phyloP scores from a whole-genome alignment of 108 stramenopile genomes.

The Fragilaria radians region DNA sequence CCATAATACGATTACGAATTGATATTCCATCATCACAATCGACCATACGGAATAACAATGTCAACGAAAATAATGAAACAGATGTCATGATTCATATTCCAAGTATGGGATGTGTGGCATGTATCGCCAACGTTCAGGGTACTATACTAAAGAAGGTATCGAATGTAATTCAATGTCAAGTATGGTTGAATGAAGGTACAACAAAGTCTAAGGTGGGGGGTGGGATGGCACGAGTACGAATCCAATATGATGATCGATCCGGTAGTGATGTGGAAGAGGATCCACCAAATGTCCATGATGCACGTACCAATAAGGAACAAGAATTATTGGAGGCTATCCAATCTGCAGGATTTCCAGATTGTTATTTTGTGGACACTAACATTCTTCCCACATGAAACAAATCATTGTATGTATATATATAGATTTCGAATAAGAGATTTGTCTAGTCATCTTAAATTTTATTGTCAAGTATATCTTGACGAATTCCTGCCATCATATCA shows the following conservation, averaged over 20 bases:
- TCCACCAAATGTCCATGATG: too few relatives aligned
- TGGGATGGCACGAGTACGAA: too few relatives aligned
- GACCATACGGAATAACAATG: neutral
- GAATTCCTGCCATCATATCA: slow-evolving; percentile 73
- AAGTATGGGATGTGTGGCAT: slow-evolving; percentile 84
- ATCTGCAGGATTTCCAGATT: too few relatives aligned
- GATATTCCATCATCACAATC: slow-evolving; percentile 1
- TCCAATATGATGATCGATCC: too few relatives aligned
- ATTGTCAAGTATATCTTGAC: slow-evolving; percentile 77
- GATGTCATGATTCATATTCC: slow-evolving; percentile 51
- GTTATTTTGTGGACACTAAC: neutral
- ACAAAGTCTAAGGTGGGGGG: too few relatives aligned
- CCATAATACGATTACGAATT: neutral
- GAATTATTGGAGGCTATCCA: too few relatives aligned
- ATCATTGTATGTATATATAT: neutral
- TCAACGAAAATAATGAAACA: neutral
- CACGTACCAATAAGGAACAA: too few relatives aligned
- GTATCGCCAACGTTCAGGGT: slow-evolving; percentile 69
- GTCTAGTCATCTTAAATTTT: slow-evolving; percentile 49
- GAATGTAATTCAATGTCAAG: too few relatives aligned
- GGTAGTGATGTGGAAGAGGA: too few relatives aligned
- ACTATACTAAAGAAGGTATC: too few relatives aligned
- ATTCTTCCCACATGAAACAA: neutral
- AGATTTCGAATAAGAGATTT: neutral
- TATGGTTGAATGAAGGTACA: too few relatives aligned